phyloP scores from a whole-genome alignment of 257 asterid genomes.

The Knoxia roxburghii region DNA sequence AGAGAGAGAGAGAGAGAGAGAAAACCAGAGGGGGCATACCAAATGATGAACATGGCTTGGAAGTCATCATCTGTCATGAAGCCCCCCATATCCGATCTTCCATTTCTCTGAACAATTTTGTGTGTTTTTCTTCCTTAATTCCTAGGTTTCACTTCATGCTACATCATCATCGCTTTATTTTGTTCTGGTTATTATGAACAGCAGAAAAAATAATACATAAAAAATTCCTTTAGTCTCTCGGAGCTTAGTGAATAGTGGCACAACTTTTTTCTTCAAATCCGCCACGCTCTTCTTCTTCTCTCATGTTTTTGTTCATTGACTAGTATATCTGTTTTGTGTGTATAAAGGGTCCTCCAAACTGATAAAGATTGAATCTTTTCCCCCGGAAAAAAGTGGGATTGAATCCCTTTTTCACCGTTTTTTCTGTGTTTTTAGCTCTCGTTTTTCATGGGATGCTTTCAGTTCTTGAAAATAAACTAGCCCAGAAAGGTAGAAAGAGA shows the following conservation, averaged over 20 bases:
- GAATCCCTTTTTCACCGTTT: too few species aligned
- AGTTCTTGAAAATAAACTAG: slow-evolving; percentile 10
- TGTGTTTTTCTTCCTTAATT: slow-evolving; percentile 22
- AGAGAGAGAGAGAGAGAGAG: slow-evolving; percentile 20
- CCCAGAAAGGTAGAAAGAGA: neutral
- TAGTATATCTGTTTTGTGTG: neutral
- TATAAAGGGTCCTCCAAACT: too few species aligned
- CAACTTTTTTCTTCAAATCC: slow-evolving; percentile 11
- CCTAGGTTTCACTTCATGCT: slow-evolving; percentile 42
- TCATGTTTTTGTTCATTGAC: slow-evolving; percentile 1
- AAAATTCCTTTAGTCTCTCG: neutral
- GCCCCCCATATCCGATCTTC: slow-evolving; percentile 18
- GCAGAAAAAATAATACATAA: slow-evolving; percentile 11
- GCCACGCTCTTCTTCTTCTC: neutral
- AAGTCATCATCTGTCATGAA: slow-evolving; percentile 49
- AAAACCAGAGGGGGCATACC: slow-evolving; percentile 8
- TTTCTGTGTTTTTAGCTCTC: slow-evolving; percentile 7
- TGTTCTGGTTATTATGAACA: slow-evolving; percentile 42
- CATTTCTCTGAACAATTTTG: too few species aligned
- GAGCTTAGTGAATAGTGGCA: neutral
- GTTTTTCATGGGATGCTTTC: slow-evolving; percentile 10
- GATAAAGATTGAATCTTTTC: slow-evolving; percentile 32
- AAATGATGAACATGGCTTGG: slow-evolving; percentile 44
- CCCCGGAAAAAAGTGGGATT: slow-evolving; percentile 17
- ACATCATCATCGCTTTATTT: slow-evolving; percentile 15